Evolutionary conservation across 1,284 basidiomycete species (phyloP), one percentile per base, ranked within the genome.

Genomic region (Anthracocystis panici-leucophaei): DNA sequence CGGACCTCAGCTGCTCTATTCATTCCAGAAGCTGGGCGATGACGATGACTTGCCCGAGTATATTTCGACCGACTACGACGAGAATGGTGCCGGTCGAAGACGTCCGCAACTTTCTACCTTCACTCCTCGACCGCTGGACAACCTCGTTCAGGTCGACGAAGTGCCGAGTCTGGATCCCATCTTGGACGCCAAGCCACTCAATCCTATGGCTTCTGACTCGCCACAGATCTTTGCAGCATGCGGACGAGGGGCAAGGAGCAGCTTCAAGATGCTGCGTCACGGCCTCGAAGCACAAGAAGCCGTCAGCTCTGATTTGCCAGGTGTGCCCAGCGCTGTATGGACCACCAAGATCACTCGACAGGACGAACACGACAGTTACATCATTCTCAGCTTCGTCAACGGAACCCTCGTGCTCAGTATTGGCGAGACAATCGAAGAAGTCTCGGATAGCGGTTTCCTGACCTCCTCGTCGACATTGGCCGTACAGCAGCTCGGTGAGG

Each of bases 381-480:
- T 85, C 68, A 77, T 85, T 40, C 78, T 85, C 54, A 82, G 80
- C 60, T 85, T 85, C 51, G 80, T 85, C 53, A 85, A 85, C 57
- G 83, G 82, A 16, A 85, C 83, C 2, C 75, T 85, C 9, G 82
- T 85, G 12, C 73, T 85, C 14, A 80, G 79, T 50, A 84, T 85
- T 48, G 82, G 83, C 31, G 83, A 85, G 54, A 79, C 78, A n/a
- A 85, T 85, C 53, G 82, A 85, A 51, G 83, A 85, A 50, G 83
- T 85, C 12, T 77, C 77, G 10, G 83, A 84, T 56, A 78, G 75
- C 35, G 83, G 83, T 16, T 82, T 85, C 48, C 42, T 82, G 33
- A 83, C 83, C 2, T 77, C 78, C 6, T 79, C 76, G 33, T 72
- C 82, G 10, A 85, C 83, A 27, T 58, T 84, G 5, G 79, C 82